Conservation (phyloP, 2,329 filamentous ascomycete species). For the Scedosporium apiospermum region DNA sequence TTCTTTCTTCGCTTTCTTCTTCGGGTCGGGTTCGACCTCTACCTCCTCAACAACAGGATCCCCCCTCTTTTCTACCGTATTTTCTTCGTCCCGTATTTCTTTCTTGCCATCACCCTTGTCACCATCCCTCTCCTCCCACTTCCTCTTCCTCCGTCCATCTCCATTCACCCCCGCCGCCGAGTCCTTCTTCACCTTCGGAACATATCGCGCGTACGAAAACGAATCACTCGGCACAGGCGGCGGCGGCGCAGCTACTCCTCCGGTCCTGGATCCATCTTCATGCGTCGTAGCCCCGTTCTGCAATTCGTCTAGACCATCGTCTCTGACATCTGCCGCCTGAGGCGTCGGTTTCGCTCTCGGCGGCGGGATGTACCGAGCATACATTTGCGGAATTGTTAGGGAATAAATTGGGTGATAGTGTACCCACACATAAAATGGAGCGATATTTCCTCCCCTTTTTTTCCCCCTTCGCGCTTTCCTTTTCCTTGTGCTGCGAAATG, state of each 20-base stretch:
- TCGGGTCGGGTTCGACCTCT: conserved; percentile 6
- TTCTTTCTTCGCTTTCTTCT: conserved; percentile 12
- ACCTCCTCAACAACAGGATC: conserved; percentile 12
- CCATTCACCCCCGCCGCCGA: conserved; percentile 7
- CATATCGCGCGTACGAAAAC: conserved; percentile 29
- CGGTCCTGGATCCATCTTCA: background rate
- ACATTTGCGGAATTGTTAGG: background rate
- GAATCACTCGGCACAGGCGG: conserved; percentile 2
- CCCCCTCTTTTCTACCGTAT: conserved; percentile 10
- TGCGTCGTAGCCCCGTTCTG: background rate
- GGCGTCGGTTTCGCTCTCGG: background rate
- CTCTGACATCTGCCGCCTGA: background rate
- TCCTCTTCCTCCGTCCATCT: conserved; percentile 15
- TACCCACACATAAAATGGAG: too few species aligned
- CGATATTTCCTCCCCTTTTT: too few species aligned
- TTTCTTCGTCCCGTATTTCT: conserved; percentile 11
- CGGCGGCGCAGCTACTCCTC: background rate
- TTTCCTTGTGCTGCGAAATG: too few species aligned
- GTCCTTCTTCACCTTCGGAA: conserved; percentile 22
- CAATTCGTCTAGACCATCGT: background rate
- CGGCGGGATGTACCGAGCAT: conserved; percentile 5
- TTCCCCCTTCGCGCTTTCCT: too few species aligned
- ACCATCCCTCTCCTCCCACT: conserved; percentile 14
- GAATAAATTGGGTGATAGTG: too few species aligned
- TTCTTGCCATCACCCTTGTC: conserved; percentile 24